Conservation (phyloP, 2,329 filamentous ascomycete species). For the Cercospora canescens region DNA sequence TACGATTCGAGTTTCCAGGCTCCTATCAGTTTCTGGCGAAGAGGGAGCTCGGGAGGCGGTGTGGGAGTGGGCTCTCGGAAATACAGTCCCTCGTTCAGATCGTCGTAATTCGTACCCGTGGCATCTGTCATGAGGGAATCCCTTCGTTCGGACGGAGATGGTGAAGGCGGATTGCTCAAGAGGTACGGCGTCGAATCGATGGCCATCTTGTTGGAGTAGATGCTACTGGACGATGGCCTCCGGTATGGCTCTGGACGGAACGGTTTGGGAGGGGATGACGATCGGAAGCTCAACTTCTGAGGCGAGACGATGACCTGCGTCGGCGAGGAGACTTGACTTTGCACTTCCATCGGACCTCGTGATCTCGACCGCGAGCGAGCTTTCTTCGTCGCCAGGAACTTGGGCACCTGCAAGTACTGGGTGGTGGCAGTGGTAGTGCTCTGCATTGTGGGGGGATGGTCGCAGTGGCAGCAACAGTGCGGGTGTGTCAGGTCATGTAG, state of each 20-base stretch:
- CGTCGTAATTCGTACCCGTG: conserved; percentile 33
- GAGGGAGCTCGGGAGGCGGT: conserved; percentile 31
- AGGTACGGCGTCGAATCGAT: conserved; percentile 19
- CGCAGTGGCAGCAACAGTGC: conserved; percentile 16
- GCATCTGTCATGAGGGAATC: conserved; percentile 20
- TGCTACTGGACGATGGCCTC: conserved; percentile 8
- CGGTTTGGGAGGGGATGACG: conserved; percentile 16
- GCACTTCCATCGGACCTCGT: conserved; percentile 25
- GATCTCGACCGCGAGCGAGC: conserved; percentile 35
- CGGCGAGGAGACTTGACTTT: conserved; percentile 26
- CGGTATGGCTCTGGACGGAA: conserved; percentile 25
- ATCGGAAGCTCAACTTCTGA: conserved; percentile 28
- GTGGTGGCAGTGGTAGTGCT: conserved; percentile 23
- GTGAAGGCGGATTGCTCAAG: conserved; percentile 16
- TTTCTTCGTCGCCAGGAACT: conserved; percentile 34
- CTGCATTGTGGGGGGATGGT: conserved; percentile 20
- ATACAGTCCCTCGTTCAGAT: conserved; percentile 37
- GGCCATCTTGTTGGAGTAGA: conserved; percentile 18
- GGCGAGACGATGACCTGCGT: conserved; percentile 28
- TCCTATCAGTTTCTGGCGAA: conserved; percentile 37
- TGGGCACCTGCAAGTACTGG: conserved; percentile 40
- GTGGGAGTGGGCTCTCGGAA: conserved; percentile 32
- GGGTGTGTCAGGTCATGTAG: conserved; percentile 1
- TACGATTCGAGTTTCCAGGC: conserved; percentile 42
- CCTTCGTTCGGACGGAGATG: conserved; percentile 9